Percentiles rank a stretch among this genome's conserved stretches.
phyloP scores from a whole-genome alignment of 2,329 filamentous ascomycete species.

The Scleromitrula shiraiana region DNA sequence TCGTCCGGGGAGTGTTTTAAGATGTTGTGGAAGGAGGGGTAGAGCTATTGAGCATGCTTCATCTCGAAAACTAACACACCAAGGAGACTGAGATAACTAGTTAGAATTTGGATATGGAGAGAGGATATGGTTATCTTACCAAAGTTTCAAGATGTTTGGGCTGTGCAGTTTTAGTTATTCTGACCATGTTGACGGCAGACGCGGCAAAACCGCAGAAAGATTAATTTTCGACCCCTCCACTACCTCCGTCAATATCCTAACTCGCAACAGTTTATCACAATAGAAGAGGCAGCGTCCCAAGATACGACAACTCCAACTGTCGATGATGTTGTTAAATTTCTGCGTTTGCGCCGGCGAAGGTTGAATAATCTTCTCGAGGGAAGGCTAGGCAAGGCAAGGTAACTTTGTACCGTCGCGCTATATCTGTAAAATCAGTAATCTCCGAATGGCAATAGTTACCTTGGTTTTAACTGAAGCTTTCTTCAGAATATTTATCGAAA shows the following conservation, averaged over 20 bases:
- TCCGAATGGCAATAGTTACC: conserved; percentile 6
- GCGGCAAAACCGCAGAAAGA: conserved; percentile 49
- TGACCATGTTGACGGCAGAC: conserved; percentile 53
- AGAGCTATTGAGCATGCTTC: conserved; percentile 61
- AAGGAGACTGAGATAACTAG: conserved; percentile 60
- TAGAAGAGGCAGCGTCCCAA: conserved; percentile 29
- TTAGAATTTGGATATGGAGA: background rate
- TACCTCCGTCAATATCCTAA: conserved; percentile 25
- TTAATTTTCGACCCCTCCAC: conserved; percentile 43
- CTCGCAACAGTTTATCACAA: conserved; percentile 25
- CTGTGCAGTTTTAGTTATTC: conserved; percentile 60
- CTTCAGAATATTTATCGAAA: background rate
- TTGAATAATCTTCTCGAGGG: conserved; percentile 9
- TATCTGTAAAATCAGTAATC: conserved; percentile 12
- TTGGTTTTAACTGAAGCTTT: conserved; percentile 9
- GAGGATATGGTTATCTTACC: conserved; percentile 38
- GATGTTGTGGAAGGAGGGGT: conserved; percentile 66
- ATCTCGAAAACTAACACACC: conserved; percentile 73
- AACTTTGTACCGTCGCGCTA: conserved; percentile 11
- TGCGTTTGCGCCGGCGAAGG: conserved; percentile 9
- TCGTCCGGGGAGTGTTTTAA: conserved; percentile 73
- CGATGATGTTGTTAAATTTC: conserved; percentile 6
- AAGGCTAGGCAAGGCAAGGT: too few species aligned
- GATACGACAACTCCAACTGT: conserved; percentile 28
- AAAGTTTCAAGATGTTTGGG: conserved; percentile 59